These are phyloP conservation scores for Rutstroemia sp. DNA, from an alignment of 2,329 filamentous ascomycete genomes.

Conservation along the genomic window DNA sequence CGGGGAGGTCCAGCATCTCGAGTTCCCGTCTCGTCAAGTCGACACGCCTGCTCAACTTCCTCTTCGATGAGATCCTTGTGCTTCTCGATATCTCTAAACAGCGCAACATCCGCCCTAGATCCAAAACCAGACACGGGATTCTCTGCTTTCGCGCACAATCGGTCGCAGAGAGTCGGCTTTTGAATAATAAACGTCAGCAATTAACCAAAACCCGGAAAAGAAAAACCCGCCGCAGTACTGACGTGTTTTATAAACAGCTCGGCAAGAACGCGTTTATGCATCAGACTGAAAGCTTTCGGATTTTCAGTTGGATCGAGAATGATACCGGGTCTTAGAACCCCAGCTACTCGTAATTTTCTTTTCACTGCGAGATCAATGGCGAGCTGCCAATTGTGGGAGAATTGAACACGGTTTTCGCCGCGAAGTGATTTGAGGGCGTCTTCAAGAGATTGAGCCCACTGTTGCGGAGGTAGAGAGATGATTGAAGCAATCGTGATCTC, in stretches of 20 bases:
- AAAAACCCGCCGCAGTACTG: background rate
- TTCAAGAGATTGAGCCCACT: background rate
- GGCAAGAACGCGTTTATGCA: background rate
- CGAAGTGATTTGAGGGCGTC: background rate
- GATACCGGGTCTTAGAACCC: no score
- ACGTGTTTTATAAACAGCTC: constrained; percentile 2
- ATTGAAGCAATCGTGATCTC: background rate
- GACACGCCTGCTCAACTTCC: background rate
- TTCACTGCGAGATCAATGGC: no score
- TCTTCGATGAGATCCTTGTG: background rate
- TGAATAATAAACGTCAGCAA: background rate
- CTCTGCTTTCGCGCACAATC: background rate
- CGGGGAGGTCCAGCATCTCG: background rate
- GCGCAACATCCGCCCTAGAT: background rate
- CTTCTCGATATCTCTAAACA: background rate
- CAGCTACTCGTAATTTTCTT: no score
- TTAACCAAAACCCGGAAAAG: no score
- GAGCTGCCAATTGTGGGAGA: background rate
- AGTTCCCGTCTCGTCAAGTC: background rate
- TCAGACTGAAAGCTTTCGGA: background rate
- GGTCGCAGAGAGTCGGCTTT: background rate
- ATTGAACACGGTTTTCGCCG: background rate
- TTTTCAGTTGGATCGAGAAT: background rate
- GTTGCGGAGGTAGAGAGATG: background rate
- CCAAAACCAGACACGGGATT: background rate